Evolutionary conservation across 768 basidiomycete species (phyloP), one percentile per base, ranked within the genome.

Genomic region (Porphyrellus cyaneotinctus): DNA sequence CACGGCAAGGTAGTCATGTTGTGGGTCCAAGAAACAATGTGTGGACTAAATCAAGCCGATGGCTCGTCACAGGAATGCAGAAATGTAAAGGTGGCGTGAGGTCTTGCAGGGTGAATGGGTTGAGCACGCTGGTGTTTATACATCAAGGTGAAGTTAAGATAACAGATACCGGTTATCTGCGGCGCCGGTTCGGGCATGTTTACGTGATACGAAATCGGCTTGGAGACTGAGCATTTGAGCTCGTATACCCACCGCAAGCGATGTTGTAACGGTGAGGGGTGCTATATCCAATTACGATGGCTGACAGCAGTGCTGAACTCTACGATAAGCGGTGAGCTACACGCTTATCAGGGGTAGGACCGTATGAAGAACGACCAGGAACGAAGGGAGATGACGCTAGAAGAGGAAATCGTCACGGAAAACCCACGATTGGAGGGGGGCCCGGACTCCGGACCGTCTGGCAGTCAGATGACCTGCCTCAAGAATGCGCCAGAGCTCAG

Each of bases 11-110:
- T 18, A 17, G 58, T 47, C 3, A 18, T 46, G 13, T 15, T 39
- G 63, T 65, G 51, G 63, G 61, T 63, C 56, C 57, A 61, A 36
- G 60, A 39, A 38, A 51, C 43, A 30, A 43, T 39, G 41, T 2
- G 18, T 11, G 18, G 28, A 26, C 35, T 33, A 47, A 43, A 44
- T 56, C 41, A 39, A 31, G 28, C 38, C 39, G 39, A 36, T 35
- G 28, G 15, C 24, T 30, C 33, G 33, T 43, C 38, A 47, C 53
- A 45, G 31, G 49, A 52, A 61, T 58, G 58, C 51, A 33, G 35
- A 24, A 57, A 31, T 47, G 44, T 36, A 49, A 33, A 46, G 42
- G 62, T 64, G 62, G 62, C 62, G 62, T 35, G 15, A 31, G 26
- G 43, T 28, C 30, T 23, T 56, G 18, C 51, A 50, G 53, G 56